phyloP scores from a whole-genome alignment of 2,329 filamentous ascomycete species.

The Arthrobotrys sinensis region DNA sequence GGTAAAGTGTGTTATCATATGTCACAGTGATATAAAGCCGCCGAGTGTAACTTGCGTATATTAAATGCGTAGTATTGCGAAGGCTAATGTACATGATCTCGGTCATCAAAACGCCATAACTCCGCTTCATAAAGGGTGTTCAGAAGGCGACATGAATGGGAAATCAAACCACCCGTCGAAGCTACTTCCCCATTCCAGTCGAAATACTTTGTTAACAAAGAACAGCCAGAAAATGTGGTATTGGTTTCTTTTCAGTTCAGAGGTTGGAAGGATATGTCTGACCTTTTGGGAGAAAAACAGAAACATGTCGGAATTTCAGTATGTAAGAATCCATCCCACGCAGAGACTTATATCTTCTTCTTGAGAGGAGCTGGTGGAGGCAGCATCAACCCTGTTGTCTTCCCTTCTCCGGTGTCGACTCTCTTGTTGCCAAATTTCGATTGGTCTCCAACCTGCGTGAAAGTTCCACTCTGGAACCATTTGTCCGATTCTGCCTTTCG shows the following conservation, averaged over 20 bases:
- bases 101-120: conserved; percentile 47
- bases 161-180: conserved; percentile 22
- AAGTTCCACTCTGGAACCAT: conserved; percentile 98
- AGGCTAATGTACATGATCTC: conserved; percentile 48
- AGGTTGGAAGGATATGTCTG: conserved; percentile 60
- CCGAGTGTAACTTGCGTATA: conserved; percentile 3
- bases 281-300: conserved; percentile 47
- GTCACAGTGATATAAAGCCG: not conserved
- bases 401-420: conserved; percentile 76
- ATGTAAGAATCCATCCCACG: not conserved
- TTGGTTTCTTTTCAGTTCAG: conserved; percentile 39
- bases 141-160: not conserved
- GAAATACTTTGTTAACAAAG: conserved; percentile 60
- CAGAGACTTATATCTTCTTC: conserved; percentile 38
- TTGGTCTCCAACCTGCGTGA: conserved; percentile 82
- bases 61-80: conserved; percentile 13
- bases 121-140: conserved; percentile 19
- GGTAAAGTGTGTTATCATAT: not conserved
- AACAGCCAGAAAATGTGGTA: conserved; percentile 51
- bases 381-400: conserved; percentile 67
- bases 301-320: conserved; percentile 7
- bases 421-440: conserved; percentile 84
- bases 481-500: conserved; percentile 93
- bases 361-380: conserved; percentile 63
- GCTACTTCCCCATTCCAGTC: conserved; percentile 40